Evolutionary conservation across 2,329 filamentous ascomycete species (phyloP).

Genomic region (Didymosphaeria variabile): DNA sequence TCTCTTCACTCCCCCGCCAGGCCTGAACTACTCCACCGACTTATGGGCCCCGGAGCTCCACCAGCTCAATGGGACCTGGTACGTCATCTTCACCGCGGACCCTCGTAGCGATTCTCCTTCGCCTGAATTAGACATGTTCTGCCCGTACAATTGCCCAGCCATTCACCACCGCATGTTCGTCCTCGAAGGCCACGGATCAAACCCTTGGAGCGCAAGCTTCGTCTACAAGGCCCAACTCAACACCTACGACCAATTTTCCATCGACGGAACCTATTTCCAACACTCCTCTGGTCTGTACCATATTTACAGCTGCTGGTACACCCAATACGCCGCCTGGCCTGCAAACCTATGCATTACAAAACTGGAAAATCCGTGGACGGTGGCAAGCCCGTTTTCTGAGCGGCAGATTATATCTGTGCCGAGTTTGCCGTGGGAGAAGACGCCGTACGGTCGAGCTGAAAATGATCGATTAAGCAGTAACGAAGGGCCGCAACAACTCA

Average conservation of each 20-base stretch:
- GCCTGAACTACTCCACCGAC: slow-evolving; percentile 57
- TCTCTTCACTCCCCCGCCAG: slow-evolving; percentile 53
- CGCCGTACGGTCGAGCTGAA: slow-evolving; percentile 57
- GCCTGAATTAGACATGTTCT: slow-evolving; percentile 59
- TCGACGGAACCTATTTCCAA: slow-evolving; percentile 63
- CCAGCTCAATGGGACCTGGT: slow-evolving; percentile 57
- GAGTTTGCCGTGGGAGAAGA: slow-evolving; percentile 61
- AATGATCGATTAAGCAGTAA: slow-evolving; percentile 60
- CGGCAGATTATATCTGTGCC: slow-evolving; percentile 59
- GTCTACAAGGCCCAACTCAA: slow-evolving; percentile 57
- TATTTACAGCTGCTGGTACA: slow-evolving; percentile 53
- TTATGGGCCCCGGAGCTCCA: slow-evolving; percentile 63
- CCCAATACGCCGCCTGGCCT: slow-evolving; percentile 59
- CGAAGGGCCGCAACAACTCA: slow-evolving; percentile 61
- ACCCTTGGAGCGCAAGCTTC: slow-evolving; percentile 58
- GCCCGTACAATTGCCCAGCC: slow-evolving; percentile 59
- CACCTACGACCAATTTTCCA: slow-evolving; percentile 63
- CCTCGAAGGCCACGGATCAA: slow-evolving; percentile 52
- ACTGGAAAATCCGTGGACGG: slow-evolving; percentile 58
- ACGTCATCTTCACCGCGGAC: slow-evolving; percentile 63
- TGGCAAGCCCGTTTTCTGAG: slow-evolving; percentile 56
- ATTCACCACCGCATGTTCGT: slow-evolving; percentile 63
- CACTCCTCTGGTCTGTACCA: slow-evolving; percentile 51
- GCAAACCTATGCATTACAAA: slow-evolving; percentile 64
- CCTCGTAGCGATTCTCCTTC: slow-evolving; percentile 57